phyloP scores from a whole-genome alignment of 164 flowering plant species.

The Tinospora cordifolia region DNA sequence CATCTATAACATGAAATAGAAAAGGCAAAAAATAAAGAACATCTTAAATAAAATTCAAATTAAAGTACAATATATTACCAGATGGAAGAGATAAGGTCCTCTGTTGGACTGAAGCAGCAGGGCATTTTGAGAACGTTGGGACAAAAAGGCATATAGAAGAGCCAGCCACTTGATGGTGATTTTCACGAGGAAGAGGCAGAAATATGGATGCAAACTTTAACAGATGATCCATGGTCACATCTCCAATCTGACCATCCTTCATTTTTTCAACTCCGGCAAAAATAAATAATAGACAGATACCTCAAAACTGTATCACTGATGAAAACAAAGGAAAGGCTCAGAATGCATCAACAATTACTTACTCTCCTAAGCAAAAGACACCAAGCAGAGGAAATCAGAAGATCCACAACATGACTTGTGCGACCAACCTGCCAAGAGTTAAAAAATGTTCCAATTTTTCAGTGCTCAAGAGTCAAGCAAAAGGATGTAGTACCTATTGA shows the following conservation, averaged over 20 bases:
- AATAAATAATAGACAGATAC: not conserved
- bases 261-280: conserved; percentile 2
- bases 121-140: conserved; percentile 18
- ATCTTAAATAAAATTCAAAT: not conserved
- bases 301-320: not conserved
- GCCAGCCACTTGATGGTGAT: conserved; percentile 62
- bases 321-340: not conserved
- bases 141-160: conserved; percentile 33
- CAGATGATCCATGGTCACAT: conserved; percentile 50
- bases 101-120: conserved; percentile 8
- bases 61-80: conserved; percentile 19
- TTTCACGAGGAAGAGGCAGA: conserved; percentile 39
- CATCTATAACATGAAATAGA: not conserved
- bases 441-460: not conserved
- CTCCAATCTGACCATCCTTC: conserved; percentile 55
- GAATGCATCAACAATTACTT: conserved; percentile 10
- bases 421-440: conserved; percentile 29
- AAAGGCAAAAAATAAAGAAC: not conserved
- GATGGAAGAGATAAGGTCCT: conserved; percentile 6
- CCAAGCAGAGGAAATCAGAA: conserved; percentile 53
- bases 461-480: not conserved
- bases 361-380: conserved; percentile 50
- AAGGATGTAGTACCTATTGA: not conserved
- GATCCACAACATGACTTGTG: conserved; percentile 37
- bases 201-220: conserved; percentile 53